Base-by-base conservation (phyloP, 108 stramenopile species). In the Poteriospumella lacustris region DNA sequence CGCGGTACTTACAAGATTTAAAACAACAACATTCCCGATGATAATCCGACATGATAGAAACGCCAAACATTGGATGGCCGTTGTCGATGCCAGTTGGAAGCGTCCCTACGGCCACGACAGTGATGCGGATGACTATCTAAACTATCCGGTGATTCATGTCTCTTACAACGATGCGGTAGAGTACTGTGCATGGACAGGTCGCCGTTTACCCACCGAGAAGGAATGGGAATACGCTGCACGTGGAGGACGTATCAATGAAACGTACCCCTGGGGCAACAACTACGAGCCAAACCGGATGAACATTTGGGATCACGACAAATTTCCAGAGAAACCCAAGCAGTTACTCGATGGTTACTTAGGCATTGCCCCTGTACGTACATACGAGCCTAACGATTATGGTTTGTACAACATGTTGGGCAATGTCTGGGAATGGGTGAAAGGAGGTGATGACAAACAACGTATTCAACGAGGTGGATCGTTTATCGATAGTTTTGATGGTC, bases 191-290 rank as follows among this genome's bases (percentile, higher is more conserved):
- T 73, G 70, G 43, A 31, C 41, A 42, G 70, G 70, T 56, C 31
- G 5, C 33, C 89, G 94, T 33, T 79, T 95, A 34, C 92, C 91
- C 15, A 90, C 92, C 12, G 94, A 95, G 85, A 60, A 90, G 68
- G 94, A 95, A 76, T 95, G 91, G 91, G 94, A 95, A 80, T 91
- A 90, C 1, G 94, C 92, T 19, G 94, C 92, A 2, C 84, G 94
- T 1, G 92, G 90, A n/a, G 89, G 89, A 3, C 76, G 88, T 56
- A 86, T 34, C 34, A 58, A 75, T 58, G 59, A 59, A 36, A 42
- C 68, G 24, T 79, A 79, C 39, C 70, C 78, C 24, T 79, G 81
- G 81, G 81, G 81, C 36, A 28, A 44, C 1, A 12, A 1, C 2
- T 36, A 24, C 42, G 41, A 72, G 41, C 12, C 1, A 24, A 33